Conservation (phyloP, 139 green algal species). For the Picochlorum sp. region DNA sequence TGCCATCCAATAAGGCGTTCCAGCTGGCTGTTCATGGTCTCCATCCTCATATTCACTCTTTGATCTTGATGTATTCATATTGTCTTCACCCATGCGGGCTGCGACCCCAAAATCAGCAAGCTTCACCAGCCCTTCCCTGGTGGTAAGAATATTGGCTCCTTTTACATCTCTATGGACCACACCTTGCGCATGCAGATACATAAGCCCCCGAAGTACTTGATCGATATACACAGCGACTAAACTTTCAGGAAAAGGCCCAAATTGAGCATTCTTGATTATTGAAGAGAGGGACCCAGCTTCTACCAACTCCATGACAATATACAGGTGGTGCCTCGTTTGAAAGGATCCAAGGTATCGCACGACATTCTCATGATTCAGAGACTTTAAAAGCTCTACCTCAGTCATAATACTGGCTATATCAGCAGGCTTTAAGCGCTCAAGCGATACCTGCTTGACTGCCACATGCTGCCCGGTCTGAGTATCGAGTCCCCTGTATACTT, state of each 20-base stretch:
- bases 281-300: slow-evolving; percentile 78
- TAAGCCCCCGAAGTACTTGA: slow-evolving; percentile 64
- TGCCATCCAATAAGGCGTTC: slow-evolving; percentile 95
- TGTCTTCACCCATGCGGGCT: slow-evolving; percentile 47
- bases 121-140: slow-evolving; percentile 89
- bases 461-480: slow-evolving; percentile 70
- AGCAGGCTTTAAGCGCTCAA: not conserved
- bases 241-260: slow-evolving; percentile 80
- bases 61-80: not conserved
- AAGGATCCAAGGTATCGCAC: slow-evolving; percentile 93
- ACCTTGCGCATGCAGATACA: slow-evolving; percentile 87
- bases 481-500: slow-evolving; percentile 85
- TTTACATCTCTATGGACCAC: slow-evolving; percentile 96
- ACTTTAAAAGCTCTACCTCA: slow-evolving; percentile 85
- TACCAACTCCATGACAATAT: slow-evolving; percentile 97
- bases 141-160: slow-evolving; percentile 90
- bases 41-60: not conserved
- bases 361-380: slow-evolving; percentile 91
- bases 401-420: slow-evolving; percentile 52
- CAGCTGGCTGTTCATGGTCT: slow-evolving; percentile 33
- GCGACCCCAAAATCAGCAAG: slow-evolving; percentile 96
- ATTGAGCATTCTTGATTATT: slow-evolving; percentile 83
- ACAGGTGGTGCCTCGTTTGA: slow-evolving; percentile 80
- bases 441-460: slow-evolving; percentile 85
- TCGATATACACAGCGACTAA: slow-evolving; percentile 84